Percentiles rank a stretch among this genome's conserved stretches.
Evolutionary conservation across 257 asterid species (phyloP).

Genomic region (Rubia yunnanensis): DNA sequence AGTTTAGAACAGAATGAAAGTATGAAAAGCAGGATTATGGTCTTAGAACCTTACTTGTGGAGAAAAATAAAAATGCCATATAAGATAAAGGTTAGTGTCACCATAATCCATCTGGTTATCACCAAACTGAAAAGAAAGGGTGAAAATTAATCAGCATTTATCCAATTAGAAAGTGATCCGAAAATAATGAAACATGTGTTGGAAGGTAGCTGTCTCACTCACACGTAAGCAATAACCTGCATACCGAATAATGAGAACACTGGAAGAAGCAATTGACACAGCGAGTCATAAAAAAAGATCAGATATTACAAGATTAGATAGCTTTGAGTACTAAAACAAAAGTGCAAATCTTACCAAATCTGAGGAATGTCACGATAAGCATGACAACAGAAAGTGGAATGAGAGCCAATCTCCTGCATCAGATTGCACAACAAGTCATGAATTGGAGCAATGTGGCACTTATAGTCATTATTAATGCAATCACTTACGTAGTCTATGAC

Average conservation of each 20-base stretch:
- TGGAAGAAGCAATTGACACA: constrained; percentile 26
- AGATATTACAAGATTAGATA: neutral
- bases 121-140: constrained; percentile 62
- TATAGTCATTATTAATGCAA: neutral
- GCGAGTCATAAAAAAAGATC: constrained; percentile 8
- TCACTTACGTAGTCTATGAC: constrained; percentile 54
- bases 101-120: constrained; percentile 77
- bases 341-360: constrained; percentile 56
- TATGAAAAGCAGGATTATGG: neutral
- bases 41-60: constrained; percentile 54
- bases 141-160: constrained; percentile 11
- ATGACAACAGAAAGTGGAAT: constrained; percentile 76
- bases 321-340: neutral
- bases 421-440: constrained; percentile 2
- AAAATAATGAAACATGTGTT: neutral
- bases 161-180: neutral
- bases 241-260: constrained; percentile 78
- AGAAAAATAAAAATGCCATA: constrained; percentile 84
- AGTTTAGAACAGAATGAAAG: neutral
- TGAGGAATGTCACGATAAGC: constrained; percentile 77
- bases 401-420: constrained; percentile 84
- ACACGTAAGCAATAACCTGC: constrained; percentile 75
- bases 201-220: constrained; percentile 29
- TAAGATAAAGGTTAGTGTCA: constrained; percentile 67
- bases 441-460: constrained; percentile 14